Base-by-base conservation (phyloP, 148 eudicot genomes). In the Persicaria maculosa region DNA sequence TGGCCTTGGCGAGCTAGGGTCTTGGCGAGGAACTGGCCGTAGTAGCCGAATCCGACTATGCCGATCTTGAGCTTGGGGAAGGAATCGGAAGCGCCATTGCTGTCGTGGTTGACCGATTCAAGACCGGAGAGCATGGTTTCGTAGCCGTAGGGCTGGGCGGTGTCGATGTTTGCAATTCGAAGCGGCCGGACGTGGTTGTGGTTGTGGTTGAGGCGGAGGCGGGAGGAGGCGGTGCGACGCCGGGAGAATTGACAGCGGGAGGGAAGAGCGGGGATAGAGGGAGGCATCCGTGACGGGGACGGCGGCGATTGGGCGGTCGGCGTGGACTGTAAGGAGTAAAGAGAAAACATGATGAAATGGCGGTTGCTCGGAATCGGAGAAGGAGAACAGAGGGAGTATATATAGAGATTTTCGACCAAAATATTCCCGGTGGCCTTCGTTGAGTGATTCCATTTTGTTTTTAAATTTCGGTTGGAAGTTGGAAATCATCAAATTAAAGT, bases 21-120 rank as follows among this genome's bases (percentile, higher is more conserved):
- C 71, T 84, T 87, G 53, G 96, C 89, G 6, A 91, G 58, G 73
- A 88, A 88, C 71, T 90, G 96, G 3, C 91, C 96, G 73, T 81
- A 90, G 61, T 87, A 86, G 0, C 92, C 95, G 72, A 90, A 90
- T 47, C 96, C 96, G 1, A 90, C 48, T 1, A 88, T 79, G 9
- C 78, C 92, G 15, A 90, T 85, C 75, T 90, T 88, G 7, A 88
- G 82, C 72, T 80, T 87, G 16, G 75, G 47, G 64, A 10, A 25
- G 44, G 62, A 53, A 25, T 53, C 15, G 70, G 46, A 11, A 12
- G n/a, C 46, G n/a, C 9, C 7, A 16, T 11, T 12, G 70, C 2
- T 31, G 17, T 25, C 0, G 70, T 36, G 16, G 46, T 31, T 1
- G 47, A 36, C 8, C 16, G 69, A 22, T 43, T 72, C 71, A 25